Evolutionary conservation across 176 grass and related monocot genomes (phyloP).

Genomic region (Panicum miliaceum): DNA sequence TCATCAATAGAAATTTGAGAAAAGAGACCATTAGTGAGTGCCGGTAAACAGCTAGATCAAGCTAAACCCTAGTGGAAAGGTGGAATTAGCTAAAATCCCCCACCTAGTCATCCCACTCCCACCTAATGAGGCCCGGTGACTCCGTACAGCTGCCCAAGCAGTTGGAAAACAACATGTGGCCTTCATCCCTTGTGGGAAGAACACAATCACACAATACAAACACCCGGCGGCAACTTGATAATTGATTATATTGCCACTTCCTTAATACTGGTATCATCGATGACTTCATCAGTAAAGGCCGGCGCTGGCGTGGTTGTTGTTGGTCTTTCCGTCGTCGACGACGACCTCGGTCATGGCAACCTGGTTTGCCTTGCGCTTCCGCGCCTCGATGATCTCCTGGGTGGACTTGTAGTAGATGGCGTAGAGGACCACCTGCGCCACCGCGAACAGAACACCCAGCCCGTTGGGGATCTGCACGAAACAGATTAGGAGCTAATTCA

Average conservation of each 20-base stretch:
- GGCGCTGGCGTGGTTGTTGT: slow-evolving; percentile 1
- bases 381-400: slow-evolving; percentile 66
- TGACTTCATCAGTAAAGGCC: slow-evolving; percentile 16
- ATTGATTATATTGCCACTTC: background rate
- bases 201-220: background rate
- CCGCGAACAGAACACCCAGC: slow-evolving; percentile 69
- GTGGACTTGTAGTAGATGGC: slow-evolving; percentile 91
- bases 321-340: slow-evolving; percentile 50
- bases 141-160: background rate
- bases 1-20: background rate
- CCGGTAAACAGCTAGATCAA: background rate
- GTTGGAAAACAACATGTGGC: background rate
- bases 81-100: slow-evolving; percentile 6
- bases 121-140: too few relatives aligned
- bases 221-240: background rate
- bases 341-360: slow-evolving; percentile 68
- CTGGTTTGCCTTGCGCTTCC: slow-evolving; percentile 62
- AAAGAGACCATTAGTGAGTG: background rate
- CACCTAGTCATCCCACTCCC: background rate
- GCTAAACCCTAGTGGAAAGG: background rate
- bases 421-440: slow-evolving; percentile 75
- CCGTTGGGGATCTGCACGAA: slow-evolving; percentile 78
- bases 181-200: background rate
- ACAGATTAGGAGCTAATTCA: background rate
- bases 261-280: background rate